Base-by-base conservation (phyloP, 2,329 filamentous ascomycete species). In the Trichoderma atroviride region DNA sequence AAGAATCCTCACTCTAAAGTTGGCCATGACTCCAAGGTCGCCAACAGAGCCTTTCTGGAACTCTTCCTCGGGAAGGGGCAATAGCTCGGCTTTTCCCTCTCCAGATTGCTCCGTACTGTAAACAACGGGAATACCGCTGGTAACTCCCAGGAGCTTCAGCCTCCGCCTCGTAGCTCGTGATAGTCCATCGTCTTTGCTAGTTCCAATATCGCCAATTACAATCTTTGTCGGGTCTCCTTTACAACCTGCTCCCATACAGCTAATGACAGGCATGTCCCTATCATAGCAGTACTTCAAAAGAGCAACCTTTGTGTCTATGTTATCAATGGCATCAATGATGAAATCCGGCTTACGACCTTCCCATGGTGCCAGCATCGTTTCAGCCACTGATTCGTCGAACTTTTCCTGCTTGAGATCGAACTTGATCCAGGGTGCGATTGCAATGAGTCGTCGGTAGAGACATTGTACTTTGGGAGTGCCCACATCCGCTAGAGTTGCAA, bases 281-380 rank as follows among this genome's bases (percentile, higher is more conserved):
- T 89, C 87, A 77, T 94, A 86, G 81, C 96, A 99, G 81, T 96
- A 97, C 75, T 93, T 90, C 52, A 99, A 84, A 67, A 99, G 83
- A 22, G 91, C 91, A 3, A 99, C 95, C 82, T 99, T 99, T 66
- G 93, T 97, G 63, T 97, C 93, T 72, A 99, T 98, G 77, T 99
- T 98, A 80, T 99, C 96, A 73, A 99, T 99, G 27, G 95, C 96
- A 80, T 99, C 96, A 43, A 99, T 88, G n/a, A 99, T 89, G 76
- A 91, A 99, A 75, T 95, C 91, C 1, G 94, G 94, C 74, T 85
- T 85, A 76, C 86, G 87, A 19, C 84, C 83, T 33, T 83, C 80
- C 89, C 93, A 94, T 0, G 88, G 83, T 0, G 83, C 88, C 53
- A 99, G 83, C 71, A 97, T 83, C 13, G 81, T 78, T 7, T 87